Conservation (phyloP, 208 protist genomes). For the Trypanosoma avium region DNA sequence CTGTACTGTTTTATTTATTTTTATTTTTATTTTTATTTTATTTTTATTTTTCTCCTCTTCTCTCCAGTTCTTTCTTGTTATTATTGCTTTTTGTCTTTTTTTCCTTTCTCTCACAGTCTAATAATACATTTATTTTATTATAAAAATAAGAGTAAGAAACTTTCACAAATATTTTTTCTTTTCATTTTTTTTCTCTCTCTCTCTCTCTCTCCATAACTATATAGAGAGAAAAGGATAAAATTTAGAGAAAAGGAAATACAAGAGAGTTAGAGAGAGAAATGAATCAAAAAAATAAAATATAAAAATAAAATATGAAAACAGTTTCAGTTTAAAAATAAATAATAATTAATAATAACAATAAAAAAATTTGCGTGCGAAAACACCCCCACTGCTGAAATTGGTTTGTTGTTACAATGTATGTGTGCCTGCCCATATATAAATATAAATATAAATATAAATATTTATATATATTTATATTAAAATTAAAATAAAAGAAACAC, state of each 20-base stretch:
- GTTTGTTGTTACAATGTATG: background rate
- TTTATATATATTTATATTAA: background rate
- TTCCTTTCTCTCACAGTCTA: too few species aligned
- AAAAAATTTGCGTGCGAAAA: conserved; percentile 8
- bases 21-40: background rate
- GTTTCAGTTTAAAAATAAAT: background rate
- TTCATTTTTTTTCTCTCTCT: too few species aligned
- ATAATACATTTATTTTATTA: too few species aligned
- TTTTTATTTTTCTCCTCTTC: background rate
- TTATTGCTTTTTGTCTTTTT: too few species aligned
- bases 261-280: too few species aligned
- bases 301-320: background rate
- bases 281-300: too few species aligned
- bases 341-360: background rate
- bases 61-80: background rate
- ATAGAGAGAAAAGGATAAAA: too few species aligned
- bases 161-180: too few species aligned
- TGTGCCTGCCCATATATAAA: background rate
- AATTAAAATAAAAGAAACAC: background rate
- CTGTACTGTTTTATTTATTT: background rate
- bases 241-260: too few species aligned
- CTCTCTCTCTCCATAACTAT: too few species aligned
- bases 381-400: conserved; percentile 23
- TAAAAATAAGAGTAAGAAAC: too few species aligned
- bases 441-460: background rate